Conservation (phyloP, 352 stramenopile genomes). For the Aphanomyces euteiches region DNA sequence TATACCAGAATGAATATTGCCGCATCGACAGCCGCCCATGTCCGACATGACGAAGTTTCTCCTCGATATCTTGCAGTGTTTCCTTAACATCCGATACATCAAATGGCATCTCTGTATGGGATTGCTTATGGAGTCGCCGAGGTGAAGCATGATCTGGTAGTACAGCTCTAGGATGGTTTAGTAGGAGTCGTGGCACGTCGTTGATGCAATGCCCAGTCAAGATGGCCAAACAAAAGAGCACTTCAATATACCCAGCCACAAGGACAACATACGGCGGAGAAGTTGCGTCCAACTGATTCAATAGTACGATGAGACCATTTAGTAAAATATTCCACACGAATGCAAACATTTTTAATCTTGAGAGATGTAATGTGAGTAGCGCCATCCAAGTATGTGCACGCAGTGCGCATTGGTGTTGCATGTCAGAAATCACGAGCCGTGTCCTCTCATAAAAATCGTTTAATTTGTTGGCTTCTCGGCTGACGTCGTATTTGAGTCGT, state of each 20-base stretch:
- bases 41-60: constrained; percentile 47
- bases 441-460: constrained; percentile 62
- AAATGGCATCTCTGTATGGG: no score
- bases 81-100: constrained; percentile 43
- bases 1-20: constrained; percentile 40
- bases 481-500: constrained; percentile 64
- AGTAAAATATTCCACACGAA: constrained; percentile 52
- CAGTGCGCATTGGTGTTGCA: constrained; percentile 59
- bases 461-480: constrained; percentile 54
- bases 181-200: constrained; percentile 58
- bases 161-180: constrained; percentile 62
- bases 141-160: no score
- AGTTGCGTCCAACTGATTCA: constrained; percentile 37
- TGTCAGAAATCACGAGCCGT: constrained; percentile 68
- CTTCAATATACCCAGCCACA: constrained; percentile 50
- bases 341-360: constrained; percentile 49
- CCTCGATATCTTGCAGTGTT: constrained; percentile 62
- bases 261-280: constrained; percentile 40
- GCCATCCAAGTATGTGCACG: constrained; percentile 39
- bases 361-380: constrained; percentile 41
- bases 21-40: constrained; percentile 33
- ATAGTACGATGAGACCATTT: constrained; percentile 58
- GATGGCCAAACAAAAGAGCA: constrained; percentile 48
- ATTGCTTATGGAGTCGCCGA: no score
- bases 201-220: constrained; percentile 65